Evolutionary conservation across 2,329 filamentous ascomycete species (phyloP).

Genomic region (Balansia obtecta): DNA sequence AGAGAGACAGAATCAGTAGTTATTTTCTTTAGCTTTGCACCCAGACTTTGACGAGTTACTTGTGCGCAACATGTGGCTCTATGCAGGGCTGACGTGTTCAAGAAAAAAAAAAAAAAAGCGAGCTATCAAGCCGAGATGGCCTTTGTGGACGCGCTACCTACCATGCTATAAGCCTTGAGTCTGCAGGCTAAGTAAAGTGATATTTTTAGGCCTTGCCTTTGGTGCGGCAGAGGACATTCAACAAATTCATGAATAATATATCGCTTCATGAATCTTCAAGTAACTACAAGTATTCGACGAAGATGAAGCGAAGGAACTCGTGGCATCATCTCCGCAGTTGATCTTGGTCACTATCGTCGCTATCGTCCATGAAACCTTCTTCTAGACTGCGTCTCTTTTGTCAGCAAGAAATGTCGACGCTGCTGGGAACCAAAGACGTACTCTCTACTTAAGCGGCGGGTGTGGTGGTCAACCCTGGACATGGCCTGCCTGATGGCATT

Average conservation of each 20-base stretch:
- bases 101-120: too few relatives aligned
- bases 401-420: conserved; percentile 8
- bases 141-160: too few relatives aligned
- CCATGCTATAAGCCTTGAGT: too few relatives aligned
- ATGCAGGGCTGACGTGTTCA: too few relatives aligned
- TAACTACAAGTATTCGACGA: not conserved
- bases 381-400: conserved; percentile 9
- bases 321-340: conserved; percentile 10
- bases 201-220: too few relatives aligned
- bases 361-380: conserved; percentile 32
- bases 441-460: conserved; percentile 62
- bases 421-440: conserved; percentile 21
- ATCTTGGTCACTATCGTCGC: conserved; percentile 32
- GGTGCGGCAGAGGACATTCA: too few relatives aligned
- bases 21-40: too few relatives aligned
- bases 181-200: too few relatives aligned
- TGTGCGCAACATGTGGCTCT: too few relatives aligned
- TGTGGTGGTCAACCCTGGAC: conserved; percentile 31
- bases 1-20: too few relatives aligned
- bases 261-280: not conserved
- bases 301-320: not conserved
- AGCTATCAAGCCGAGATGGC: too few relatives aligned
- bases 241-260: not conserved
- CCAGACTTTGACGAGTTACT: too few relatives aligned
- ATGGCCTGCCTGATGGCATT: conserved; percentile 23